Conservation (phyloP, 148 eudicot species). For the Rhododendron vialii region DNA sequence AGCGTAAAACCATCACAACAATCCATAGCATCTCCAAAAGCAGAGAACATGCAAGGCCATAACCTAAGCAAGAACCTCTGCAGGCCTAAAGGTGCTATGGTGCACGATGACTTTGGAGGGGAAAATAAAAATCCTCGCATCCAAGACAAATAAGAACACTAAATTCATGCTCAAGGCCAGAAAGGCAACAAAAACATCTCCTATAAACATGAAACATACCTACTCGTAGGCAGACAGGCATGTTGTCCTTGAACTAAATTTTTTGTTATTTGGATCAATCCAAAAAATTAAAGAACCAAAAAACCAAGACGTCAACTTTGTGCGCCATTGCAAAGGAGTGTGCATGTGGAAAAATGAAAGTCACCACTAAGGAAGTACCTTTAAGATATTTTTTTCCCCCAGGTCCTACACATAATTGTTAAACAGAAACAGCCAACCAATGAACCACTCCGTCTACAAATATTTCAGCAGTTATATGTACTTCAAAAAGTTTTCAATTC, state of each 20-base stretch:
- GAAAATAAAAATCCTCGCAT: background rate
- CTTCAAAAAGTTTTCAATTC: background rate
- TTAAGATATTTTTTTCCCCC: background rate
- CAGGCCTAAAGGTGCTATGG: background rate
- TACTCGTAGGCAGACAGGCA: background rate
- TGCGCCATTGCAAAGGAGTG: background rate
- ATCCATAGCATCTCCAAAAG: constrained; percentile 1
- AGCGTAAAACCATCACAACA: background rate
- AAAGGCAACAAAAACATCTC: constrained; percentile 1
- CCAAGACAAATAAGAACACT: background rate
- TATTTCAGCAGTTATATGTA: background rate
- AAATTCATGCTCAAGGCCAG: background rate
- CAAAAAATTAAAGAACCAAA: background rate
- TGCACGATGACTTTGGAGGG: background rate
- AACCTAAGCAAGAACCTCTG: background rate
- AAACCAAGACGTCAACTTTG: background rate
- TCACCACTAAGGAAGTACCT: background rate
- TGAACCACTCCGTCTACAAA: background rate
- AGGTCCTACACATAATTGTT: background rate
- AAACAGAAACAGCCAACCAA: background rate
- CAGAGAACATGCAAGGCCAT: background rate
- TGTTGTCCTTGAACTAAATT: background rate
- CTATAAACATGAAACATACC: background rate
- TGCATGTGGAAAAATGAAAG: background rate
- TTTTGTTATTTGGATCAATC: background rate